These are phyloP conservation scores for Cercospora berteroae DNA, from an alignment of 2,329 filamentous ascomycete species.

Conservation along the genomic window DNA sequence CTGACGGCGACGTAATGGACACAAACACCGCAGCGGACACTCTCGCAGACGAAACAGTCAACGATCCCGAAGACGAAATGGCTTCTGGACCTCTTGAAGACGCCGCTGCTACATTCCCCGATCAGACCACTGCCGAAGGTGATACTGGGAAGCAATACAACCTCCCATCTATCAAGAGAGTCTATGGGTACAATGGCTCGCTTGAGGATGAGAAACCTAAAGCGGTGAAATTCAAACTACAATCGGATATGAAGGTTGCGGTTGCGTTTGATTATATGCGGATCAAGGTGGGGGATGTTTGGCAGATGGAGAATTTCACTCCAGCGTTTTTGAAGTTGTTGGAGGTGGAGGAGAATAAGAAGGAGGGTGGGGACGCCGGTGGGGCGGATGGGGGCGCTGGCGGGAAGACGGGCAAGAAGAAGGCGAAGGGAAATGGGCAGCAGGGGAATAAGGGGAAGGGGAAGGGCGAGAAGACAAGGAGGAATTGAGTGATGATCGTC, in stretches of 20 bases:
- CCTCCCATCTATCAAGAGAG: conserved; percentile 14
- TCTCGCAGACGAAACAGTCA: neutral
- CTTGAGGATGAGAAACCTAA: conserved; percentile 11
- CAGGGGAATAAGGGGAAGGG: neutral
- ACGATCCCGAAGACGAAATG: conserved; percentile 21
- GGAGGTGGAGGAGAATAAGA: conserved; percentile 43
- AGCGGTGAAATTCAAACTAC: conserved; percentile 40
- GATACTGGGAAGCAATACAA: conserved; percentile 25
- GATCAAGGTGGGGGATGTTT: conserved; percentile 68
- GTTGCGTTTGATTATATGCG: conserved; percentile 79
- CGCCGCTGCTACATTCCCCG: conserved; percentile 29
- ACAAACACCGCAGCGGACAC: conserved; percentile 10
- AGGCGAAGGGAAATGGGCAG: neutral
- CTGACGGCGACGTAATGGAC: conserved; percentile 20
- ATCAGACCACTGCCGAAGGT: conserved; percentile 14
- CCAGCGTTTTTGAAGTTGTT: conserved; percentile 60
- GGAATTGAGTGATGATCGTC: neutral
- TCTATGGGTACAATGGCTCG: neutral
- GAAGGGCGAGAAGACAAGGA: neutral
- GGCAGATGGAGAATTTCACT: conserved; percentile 62
- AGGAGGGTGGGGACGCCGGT: conserved; percentile 6
- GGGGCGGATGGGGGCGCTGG: conserved; percentile 14
- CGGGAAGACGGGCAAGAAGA: neutral
- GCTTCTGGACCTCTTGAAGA: conserved; percentile 31
- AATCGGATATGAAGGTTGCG: conserved; percentile 61